phyloP scores from a whole-genome alignment of 768 basidiomycete genomes.

The Tephrocybe sp. region DNA sequence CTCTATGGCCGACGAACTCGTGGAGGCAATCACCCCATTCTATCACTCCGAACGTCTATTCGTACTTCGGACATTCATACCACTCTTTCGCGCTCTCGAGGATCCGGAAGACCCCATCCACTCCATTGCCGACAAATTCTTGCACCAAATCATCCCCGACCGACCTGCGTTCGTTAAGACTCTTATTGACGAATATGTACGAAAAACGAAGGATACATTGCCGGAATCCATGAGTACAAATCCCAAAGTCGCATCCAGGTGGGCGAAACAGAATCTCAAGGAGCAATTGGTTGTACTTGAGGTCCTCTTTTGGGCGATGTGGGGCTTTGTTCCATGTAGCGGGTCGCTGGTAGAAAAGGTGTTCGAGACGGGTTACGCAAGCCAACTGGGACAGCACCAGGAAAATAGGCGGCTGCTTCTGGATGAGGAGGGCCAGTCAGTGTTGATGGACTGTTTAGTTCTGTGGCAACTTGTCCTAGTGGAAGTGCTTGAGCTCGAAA shows the following conservation, averaged over 20 bases:
- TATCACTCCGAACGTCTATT: conserved; percentile 79
- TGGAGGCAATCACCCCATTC: conserved; percentile 76
- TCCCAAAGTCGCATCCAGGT: conserved; percentile 57
- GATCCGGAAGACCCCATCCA: conserved; percentile 54
- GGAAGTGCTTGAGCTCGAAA: conserved; percentile 80
- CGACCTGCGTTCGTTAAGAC: conserved; percentile 57
- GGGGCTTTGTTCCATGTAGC: conserved; percentile 65
- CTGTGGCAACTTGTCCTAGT: conserved; percentile 79
- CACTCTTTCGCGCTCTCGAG: conserved; percentile 71
- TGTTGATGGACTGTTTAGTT: conserved; percentile 65
- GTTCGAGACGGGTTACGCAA: conserved; percentile 61
- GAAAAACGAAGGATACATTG: conserved; percentile 47
- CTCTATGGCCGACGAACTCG: conserved; percentile 52
- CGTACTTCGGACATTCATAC: conserved; percentile 64
- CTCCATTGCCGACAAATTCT: conserved; percentile 47
- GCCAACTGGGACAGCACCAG: conserved; percentile 64
- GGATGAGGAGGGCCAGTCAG: conserved; percentile 68
- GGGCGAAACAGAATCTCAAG: conserved; percentile 71
- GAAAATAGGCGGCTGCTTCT: conserved; percentile 61
- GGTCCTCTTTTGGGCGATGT: conserved; percentile 87
- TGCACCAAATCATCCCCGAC: conserved; percentile 64
- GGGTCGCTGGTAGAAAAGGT: conserved; percentile 63
- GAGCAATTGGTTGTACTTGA: conserved; percentile 83
- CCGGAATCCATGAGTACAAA: conserved; percentile 46
- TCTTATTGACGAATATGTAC: conserved; percentile 59